phyloP scores from a whole-genome alignment of 257 asterid genomes.

The Plantago ovata region DNA sequence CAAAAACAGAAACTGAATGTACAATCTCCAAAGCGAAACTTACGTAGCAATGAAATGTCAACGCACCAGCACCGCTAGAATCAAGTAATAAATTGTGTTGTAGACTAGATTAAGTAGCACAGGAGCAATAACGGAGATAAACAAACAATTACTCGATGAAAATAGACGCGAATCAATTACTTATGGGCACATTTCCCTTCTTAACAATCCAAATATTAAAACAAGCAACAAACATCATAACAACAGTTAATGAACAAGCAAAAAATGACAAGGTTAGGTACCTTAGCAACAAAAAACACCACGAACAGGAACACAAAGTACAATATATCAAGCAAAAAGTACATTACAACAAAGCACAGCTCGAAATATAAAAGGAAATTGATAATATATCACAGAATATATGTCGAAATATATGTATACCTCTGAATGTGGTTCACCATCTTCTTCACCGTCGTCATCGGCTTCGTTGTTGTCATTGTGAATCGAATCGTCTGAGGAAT shows the following conservation, averaged over 20 bases:
- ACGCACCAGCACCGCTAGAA: not conserved
- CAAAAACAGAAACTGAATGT: not conserved
- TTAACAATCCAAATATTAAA: conserved; percentile 3
- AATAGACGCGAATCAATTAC: not conserved
- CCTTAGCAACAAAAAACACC: too few species aligned
- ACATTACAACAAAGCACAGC: too few species aligned
- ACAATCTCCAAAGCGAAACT: conserved; percentile 5
- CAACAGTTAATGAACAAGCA: too few species aligned
- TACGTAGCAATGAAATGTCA: conserved; percentile 22
- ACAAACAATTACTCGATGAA: not conserved
- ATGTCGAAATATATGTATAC: too few species aligned
- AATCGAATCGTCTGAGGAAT: conserved; percentile 36
- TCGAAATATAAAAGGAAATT: too few species aligned
- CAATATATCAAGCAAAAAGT: too few species aligned
- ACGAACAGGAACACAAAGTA: too few species aligned
- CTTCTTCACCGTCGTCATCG: conserved; percentile 27
- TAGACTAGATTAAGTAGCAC: conserved; percentile 18
- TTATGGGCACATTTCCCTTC: not conserved
- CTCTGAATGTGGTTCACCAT: conserved; percentile 40
- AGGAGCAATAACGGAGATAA: not conserved
- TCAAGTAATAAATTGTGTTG: too few species aligned
- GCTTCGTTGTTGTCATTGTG: too few species aligned
- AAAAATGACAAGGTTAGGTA: too few species aligned
- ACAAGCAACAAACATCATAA: too few species aligned
- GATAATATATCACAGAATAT: too few species aligned